Evolutionary conservation across 2,329 filamentous ascomycete species (phyloP).

Genomic region (Sarocladium kiliense): DNA sequence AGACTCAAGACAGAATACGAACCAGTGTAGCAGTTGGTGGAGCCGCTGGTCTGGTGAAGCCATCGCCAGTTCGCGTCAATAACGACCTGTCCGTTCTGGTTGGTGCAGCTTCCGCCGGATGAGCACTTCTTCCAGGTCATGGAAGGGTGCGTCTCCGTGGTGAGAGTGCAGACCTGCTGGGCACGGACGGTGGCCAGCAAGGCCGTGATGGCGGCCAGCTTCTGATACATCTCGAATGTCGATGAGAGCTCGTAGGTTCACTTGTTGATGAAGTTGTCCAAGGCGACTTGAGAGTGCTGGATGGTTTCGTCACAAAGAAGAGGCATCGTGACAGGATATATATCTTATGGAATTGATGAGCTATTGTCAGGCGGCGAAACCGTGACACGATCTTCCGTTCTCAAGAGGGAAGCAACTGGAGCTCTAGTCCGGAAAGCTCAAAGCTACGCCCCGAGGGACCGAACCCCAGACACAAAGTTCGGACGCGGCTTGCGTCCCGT

Average conservation of each 20-base stretch:
- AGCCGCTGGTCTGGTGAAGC: slow-evolving; percentile 33
- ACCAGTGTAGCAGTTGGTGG: slow-evolving; percentile 42
- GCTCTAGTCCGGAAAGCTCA: neutral
- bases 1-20: neutral
- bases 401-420: slow-evolving; percentile 3
- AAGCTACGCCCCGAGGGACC: neutral
- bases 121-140: slow-evolving; percentile 41
- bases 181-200: slow-evolving; percentile 22
- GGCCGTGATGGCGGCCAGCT: slow-evolving; percentile 13
- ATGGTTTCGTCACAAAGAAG: neutral
- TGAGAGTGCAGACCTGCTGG: slow-evolving; percentile 35
- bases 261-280: neutral
- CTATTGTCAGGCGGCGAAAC: neutral
- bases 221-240: slow-evolving; percentile 1
- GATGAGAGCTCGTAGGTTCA: neutral
- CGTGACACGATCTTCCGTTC: neutral
- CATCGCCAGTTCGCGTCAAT: slow-evolving; percentile 52
- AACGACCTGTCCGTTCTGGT: slow-evolving; percentile 37
- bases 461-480: neutral
- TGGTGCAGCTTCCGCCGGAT: slow-evolving; percentile 31
- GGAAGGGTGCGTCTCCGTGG: slow-evolving; percentile 35
- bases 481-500: slow-evolving; percentile 2
- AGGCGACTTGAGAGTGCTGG: neutral
- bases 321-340: neutral
- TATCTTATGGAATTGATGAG: neutral